Percentiles rank a stretch among this genome's conserved stretches.
These are phyloP conservation scores for Pythium utonaiense DNA, from an alignment of 352 stramenopile species.

Conservation along the genomic window DNA sequence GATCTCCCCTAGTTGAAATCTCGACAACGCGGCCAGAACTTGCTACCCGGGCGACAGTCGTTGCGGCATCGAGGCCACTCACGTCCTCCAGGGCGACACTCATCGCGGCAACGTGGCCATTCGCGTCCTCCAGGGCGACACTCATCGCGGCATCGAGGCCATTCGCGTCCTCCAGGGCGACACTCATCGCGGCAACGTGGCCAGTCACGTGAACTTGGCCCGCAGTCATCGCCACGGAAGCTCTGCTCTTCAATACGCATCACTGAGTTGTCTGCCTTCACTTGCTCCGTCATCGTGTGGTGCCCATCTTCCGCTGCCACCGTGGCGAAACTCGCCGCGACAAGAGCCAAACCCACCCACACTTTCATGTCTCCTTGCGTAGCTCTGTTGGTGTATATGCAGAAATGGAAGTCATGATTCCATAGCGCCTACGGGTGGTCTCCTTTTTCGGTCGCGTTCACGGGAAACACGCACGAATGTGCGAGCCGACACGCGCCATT, in stretches of 20 bases:
- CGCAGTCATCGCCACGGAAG: slow-evolving; percentile 2
- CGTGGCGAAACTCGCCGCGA: not conserved
- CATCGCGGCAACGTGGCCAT: slow-evolving; percentile 4
- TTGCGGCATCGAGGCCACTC: slow-evolving; percentile 1
- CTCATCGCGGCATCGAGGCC: slow-evolving; percentile 5
- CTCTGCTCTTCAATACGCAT: not conserved
- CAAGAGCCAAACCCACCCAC: not conserved
- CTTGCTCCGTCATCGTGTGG: not conserved
- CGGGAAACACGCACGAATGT: not conserved
- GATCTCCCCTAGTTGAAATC: slow-evolving; percentile 8
- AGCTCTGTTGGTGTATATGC: not conserved
- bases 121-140: slow-evolving; percentile 4
- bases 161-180: not conserved
- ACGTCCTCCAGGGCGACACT: slow-evolving; percentile 6
- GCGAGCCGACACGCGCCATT: not conserved
- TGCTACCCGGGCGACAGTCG: slow-evolving; percentile 4
- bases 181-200: slow-evolving; percentile 9
- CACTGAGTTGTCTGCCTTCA: slow-evolving; percentile 4
- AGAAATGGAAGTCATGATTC: no score
- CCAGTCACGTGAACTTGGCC: not conserved
- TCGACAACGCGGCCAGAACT: slow-evolving; percentile 18
- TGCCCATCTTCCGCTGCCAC: not conserved
- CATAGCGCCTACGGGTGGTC: no score
- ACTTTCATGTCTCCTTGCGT: not conserved
- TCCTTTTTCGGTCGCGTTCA: not conserved